Conservation (phyloP, 2,329 filamentous ascomycete species). For the Paracamarosporium sp. region DNA sequence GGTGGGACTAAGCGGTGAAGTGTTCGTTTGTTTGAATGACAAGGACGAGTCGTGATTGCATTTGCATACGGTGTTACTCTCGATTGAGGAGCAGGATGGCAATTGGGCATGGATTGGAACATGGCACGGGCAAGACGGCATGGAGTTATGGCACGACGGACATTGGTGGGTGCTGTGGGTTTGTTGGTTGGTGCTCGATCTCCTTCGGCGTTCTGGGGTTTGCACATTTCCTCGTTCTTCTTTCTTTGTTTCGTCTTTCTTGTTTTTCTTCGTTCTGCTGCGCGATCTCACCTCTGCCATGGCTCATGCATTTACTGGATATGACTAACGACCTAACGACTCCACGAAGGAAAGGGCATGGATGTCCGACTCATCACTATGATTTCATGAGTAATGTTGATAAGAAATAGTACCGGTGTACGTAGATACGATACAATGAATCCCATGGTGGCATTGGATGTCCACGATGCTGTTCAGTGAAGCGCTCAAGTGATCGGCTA, state of each 20-base stretch:
- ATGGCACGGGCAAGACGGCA: not conserved
- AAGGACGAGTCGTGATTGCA: not conserved
- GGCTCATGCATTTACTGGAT: slow-evolving; percentile 5
- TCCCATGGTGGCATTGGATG: not conserved
- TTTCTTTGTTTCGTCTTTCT: slow-evolving; percentile 4
- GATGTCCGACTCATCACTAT: slow-evolving; percentile 17
- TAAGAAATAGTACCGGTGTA: slow-evolving; percentile 15
- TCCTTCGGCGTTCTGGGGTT: not conserved
- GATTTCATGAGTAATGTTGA: slow-evolving; percentile 24
- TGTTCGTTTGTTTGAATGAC: not conserved
- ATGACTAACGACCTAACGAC: slow-evolving; percentile 10
- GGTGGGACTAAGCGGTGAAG: slow-evolving; percentile 41
- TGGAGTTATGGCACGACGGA: slow-evolving; percentile 5
- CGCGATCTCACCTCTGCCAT: slow-evolving; percentile 1
- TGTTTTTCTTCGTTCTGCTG: not conserved
- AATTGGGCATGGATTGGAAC: not conserved
- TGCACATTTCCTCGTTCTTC: not conserved
- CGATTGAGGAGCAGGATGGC: not conserved
- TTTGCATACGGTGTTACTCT: slow-evolving; percentile 3
- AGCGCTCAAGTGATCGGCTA: not conserved
- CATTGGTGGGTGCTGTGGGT: not conserved
- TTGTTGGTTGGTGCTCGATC: not conserved
- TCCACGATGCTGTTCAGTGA: not conserved
- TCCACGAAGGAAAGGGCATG: not conserved
- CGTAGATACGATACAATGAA: slow-evolving; percentile 23